phyloP scores from a whole-genome alignment of 352 stramenopile species.

The Globisporangium parvum region DNA sequence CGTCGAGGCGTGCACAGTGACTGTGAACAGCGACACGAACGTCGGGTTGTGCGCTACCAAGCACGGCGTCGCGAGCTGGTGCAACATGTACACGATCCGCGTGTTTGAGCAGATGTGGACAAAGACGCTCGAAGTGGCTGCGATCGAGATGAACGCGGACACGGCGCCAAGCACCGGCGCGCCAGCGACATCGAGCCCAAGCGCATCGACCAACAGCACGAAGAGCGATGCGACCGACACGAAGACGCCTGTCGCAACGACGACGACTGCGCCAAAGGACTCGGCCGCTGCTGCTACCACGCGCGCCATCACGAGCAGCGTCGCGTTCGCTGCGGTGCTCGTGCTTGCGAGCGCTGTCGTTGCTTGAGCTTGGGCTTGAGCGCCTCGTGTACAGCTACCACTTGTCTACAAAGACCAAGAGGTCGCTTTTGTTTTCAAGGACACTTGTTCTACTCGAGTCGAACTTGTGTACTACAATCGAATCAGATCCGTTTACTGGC shows the following conservation, averaged over 20 bases:
- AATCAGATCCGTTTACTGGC: too few species aligned
- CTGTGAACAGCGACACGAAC: conserved; percentile 19
- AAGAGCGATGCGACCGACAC: neutral
- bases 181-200: neutral
- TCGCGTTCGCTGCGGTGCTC: too few species aligned
- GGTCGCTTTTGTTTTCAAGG: too few species aligned
- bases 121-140: conserved; percentile 51
- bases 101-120: conserved; percentile 66
- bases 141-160: conserved; percentile 19
- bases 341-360: too few species aligned
- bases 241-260: neutral
- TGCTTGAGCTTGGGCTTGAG: too few species aligned
- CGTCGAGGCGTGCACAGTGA: conserved; percentile 34
- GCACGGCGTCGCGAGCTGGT: conserved; percentile 16
- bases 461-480: too few species aligned
- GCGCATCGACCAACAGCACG: conserved; percentile 1
- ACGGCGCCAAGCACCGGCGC: neutral
- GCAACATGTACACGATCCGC: conserved; percentile 35
- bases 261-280: neutral
- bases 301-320: neutral
- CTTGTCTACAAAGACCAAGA: too few species aligned
- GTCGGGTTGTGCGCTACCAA: conserved; percentile 30
- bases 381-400: too few species aligned
- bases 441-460: too few species aligned
- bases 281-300: neutral